Percentiles rank a stretch among this genome's conserved stretches.
Evolutionary conservation across 345 rosid species (phyloP).

Genomic region (Eucalyptus erythrocorys): DNA sequence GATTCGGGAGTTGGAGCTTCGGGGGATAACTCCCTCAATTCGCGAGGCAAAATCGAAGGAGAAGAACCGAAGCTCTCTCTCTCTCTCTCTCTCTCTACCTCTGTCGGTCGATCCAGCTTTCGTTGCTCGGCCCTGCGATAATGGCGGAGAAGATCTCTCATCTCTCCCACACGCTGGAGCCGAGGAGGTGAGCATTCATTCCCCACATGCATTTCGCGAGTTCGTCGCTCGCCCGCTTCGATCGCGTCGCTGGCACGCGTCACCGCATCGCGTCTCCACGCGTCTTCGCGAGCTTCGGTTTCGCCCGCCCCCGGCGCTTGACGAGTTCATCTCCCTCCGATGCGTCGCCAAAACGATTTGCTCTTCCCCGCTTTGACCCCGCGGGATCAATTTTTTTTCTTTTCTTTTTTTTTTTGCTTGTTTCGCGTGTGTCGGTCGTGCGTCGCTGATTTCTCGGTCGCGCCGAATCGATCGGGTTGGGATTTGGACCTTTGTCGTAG

Average conservation of each 20-base stretch:
- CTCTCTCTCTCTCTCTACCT: neutral
- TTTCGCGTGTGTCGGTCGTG: neutral
- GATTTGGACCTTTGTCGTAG: neutral
- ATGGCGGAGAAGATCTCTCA: constrained; percentile 32
- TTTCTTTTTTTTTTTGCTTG: no score
- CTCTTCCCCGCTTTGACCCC: neutral
- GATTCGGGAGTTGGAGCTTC: neutral
- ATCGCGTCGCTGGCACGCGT: neutral
- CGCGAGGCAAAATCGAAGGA: neutral
- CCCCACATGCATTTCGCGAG: neutral
- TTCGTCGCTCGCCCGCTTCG: neutral
- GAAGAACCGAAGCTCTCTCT: neutral
- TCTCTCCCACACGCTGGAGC: constrained; percentile 30
- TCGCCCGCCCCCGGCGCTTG: neutral
- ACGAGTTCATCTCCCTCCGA: constrained; percentile 7
- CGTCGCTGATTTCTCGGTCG: neutral
- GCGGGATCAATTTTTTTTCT: neutral
- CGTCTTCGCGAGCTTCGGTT: neutral
- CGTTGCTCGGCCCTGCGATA: neutral
- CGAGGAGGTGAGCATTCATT: constrained; percentile 14
- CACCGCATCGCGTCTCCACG: neutral
- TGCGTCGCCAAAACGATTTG: neutral
- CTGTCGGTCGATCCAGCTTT: neutral
- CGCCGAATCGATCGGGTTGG: neutral
- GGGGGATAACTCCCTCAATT: neutral